Percentiles rank a stretch among this genome's conserved stretches.
phyloP scores from a whole-genome alignment of 176 grass and related monocot genomes.

The Secale cereale region DNA sequence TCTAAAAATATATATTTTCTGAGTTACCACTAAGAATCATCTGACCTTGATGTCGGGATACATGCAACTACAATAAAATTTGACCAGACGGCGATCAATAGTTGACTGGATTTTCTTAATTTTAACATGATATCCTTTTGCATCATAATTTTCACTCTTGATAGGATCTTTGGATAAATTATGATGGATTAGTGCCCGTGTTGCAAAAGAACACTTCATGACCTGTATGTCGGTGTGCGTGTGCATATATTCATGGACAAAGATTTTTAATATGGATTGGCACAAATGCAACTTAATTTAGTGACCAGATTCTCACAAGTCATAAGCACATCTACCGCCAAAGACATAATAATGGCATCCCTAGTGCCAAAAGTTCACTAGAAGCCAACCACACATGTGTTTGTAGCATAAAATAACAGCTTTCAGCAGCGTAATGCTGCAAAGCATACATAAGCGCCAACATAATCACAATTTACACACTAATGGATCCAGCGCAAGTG shows the following conservation, averaged over 20 bases:
- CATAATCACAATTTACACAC: background rate
- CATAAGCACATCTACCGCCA: background rate
- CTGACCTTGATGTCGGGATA: no score
- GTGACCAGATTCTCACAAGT: background rate
- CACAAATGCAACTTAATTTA: background rate
- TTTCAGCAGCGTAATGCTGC: background rate
- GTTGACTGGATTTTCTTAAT: no score
- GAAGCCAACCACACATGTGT: background rate
- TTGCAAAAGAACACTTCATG: background rate
- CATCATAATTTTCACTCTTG: no score
- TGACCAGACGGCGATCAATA: no score
- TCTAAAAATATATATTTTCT: no score
- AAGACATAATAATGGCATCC: background rate
- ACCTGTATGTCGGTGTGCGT: background rate
- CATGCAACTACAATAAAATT: no score
- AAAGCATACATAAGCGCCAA: background rate
- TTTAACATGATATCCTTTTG: no score
- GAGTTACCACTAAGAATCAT: no score
- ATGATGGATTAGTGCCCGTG: no score
- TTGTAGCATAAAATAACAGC: constrained; percentile 21
- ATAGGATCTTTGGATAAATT: no score
- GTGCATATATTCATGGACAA: background rate
- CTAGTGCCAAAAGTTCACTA: background rate
- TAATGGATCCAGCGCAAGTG: background rate
- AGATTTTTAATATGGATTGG: background rate